phyloP scores from a whole-genome alignment of 768 basidiomycete species.

The Suillus bovinus region DNA sequence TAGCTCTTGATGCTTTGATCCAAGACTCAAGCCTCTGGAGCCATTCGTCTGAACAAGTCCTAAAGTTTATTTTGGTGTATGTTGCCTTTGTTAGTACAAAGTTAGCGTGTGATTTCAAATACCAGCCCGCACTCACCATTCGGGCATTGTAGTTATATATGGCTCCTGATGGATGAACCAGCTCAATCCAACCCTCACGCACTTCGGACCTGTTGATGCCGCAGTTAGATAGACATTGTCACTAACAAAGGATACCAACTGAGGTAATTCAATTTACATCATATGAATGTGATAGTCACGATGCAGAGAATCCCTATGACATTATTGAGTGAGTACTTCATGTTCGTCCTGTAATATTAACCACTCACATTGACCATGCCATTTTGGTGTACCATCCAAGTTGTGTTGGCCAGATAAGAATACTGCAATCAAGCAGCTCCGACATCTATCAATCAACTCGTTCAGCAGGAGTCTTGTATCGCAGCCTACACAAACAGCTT shows the following conservation, averaged over 20 bases:
- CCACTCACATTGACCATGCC: neutral
- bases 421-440: neutral
- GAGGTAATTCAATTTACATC: neutral
- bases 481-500: too few relatives aligned
- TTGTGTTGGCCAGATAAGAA: constrained; percentile 4
- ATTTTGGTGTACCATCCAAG: neutral
- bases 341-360: too few relatives aligned
- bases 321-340: neutral
- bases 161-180: neutral
- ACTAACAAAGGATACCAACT: too few relatives aligned
- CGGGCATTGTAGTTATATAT: neutral
- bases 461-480: too few relatives aligned
- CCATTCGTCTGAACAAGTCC: neutral
- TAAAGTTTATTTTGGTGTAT: neutral
- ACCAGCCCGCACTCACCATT: neutral
- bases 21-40: too few relatives aligned
- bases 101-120: neutral
- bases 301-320: neutral
- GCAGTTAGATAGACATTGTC: too few relatives aligned
- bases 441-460: too few relatives aligned
- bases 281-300: neutral
- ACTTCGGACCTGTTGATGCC: neutral
- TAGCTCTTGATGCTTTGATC: too few relatives aligned
- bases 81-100: neutral
- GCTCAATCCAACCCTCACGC: neutral